These are phyloP conservation scores for Nicotiana tomentosiformis DNA, from an alignment of 257 asterid genomes.

Conservation along the genomic window DNA sequence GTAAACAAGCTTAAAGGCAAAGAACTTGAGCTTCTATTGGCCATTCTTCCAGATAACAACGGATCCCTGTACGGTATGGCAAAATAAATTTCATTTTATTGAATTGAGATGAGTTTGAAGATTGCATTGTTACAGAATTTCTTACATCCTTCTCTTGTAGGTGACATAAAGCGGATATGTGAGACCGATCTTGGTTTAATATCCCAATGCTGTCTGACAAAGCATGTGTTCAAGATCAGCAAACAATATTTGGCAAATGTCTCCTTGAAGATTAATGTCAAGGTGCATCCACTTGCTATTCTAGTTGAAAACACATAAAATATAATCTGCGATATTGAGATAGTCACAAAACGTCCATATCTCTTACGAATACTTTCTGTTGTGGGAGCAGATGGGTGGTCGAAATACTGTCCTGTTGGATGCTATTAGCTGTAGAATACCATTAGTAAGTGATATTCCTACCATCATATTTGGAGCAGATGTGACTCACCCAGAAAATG, in stretches of 20 bases:
- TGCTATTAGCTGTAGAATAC: constrained; percentile 91
- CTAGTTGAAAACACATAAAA: no score
- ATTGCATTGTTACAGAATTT: background rate
- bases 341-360: no score
- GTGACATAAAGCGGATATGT: constrained; percentile 93
- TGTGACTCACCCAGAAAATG: constrained; percentile 98
- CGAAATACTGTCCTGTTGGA: constrained; percentile 84
- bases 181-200: constrained; percentile 96
- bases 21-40: constrained; percentile 85
- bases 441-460: constrained; percentile 93
- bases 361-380: background rate
- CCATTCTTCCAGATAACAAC: constrained; percentile 88
- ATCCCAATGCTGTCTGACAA: constrained; percentile 94
- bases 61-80: constrained; percentile 86
- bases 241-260: constrained; percentile 97
- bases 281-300: constrained; percentile 33
- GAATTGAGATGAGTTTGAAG: background rate
- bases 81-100: background rate
- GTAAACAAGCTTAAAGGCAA: constrained; percentile 80
- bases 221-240: constrained; percentile 93
- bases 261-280: constrained; percentile 90
- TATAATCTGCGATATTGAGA: no score
- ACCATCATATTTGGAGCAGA: constrained; percentile 98
- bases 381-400: constrained; percentile 87
- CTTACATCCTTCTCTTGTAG: constrained; percentile 21